These are phyloP conservation scores for Flaveria linearis DNA, from an alignment of 129 eudicot genomes.

Conservation along the genomic window DNA sequence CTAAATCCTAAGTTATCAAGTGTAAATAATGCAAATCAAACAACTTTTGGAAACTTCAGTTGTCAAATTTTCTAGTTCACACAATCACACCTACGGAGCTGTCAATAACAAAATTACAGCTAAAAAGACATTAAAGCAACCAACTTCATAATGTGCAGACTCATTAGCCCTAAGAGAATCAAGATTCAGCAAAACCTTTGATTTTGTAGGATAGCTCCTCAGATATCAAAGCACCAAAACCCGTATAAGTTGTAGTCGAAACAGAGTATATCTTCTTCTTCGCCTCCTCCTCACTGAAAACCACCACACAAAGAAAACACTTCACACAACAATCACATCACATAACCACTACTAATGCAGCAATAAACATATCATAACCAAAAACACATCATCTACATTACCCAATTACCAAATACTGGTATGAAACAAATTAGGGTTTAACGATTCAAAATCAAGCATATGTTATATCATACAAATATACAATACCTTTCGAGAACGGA, in stretches of 20 bases:
- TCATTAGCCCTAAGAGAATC: slow-evolving; percentile 2
- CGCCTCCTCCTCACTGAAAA: slow-evolving; percentile 92
- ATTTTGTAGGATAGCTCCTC: slow-evolving; percentile 92
- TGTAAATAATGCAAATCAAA: too few relatives aligned
- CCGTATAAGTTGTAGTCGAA: slow-evolving; percentile 85
- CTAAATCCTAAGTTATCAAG: too few relatives aligned
- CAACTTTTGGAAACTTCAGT: too few relatives aligned
- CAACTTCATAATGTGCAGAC: background rate
- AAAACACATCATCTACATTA: too few relatives aligned
- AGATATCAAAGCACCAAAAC: slow-evolving; percentile 87
- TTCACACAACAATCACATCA: background rate
- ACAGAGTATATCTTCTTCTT: slow-evolving; percentile 96
- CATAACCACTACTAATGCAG: background rate
- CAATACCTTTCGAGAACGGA: slow-evolving; percentile 79
- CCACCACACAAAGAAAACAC: slow-evolving; percentile 20
- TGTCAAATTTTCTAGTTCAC: too few relatives aligned
- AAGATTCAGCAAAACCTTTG: slow-evolving; percentile 60
- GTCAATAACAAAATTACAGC: background rate
- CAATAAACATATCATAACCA: background rate
- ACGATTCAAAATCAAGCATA: slow-evolving; percentile 11
- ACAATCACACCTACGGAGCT: too few relatives aligned
- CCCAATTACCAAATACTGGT: too few relatives aligned
- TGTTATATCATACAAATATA: background rate
- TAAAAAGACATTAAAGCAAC: background rate
- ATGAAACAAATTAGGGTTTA: slow-evolving; percentile 32